Conservation (phyloP, 495 filamentous ascomycete species). For the Glarea lozoyensis region DNA sequence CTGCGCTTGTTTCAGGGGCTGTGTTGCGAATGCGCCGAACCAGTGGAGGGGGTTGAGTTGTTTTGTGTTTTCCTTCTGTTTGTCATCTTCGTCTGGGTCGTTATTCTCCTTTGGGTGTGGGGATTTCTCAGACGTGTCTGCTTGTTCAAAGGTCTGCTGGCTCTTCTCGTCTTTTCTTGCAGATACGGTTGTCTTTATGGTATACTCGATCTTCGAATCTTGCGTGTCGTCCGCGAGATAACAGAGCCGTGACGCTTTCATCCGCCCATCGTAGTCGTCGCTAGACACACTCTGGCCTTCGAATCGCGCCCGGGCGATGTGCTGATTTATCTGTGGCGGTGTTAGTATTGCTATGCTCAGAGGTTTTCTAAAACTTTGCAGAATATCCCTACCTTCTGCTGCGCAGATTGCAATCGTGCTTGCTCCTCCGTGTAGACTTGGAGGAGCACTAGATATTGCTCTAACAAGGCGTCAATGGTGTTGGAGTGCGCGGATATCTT, state of each 20-base stretch:
- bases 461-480: constrained; percentile 63
- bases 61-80: background rate
- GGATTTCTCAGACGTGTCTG: too few relatives aligned
- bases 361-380: too few relatives aligned
- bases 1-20: constrained; percentile 52
- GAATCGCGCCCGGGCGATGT: constrained; percentile 62
- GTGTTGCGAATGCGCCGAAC: constrained; percentile 61
- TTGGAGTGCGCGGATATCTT: constrained; percentile 8
- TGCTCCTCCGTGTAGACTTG: too few relatives aligned
- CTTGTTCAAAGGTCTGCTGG: too few relatives aligned
- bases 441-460: constrained; percentile 60
- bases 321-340: constrained; percentile 27
- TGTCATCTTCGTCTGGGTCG: background rate
- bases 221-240: constrained; percentile 22
- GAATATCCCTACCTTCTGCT: too few relatives aligned
- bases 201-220: too few relatives aligned
- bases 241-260: constrained; percentile 48
- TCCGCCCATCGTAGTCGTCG: constrained; percentile 68
- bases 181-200: too few relatives aligned
- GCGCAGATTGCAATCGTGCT: too few relatives aligned
- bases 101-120: background rate
- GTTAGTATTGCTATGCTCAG: too few relatives aligned
- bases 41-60: constrained; percentile 60
- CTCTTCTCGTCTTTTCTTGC: too few relatives aligned
- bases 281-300: too few relatives aligned